Base-by-base conservation (phyloP, 441 rosid species). In the Jatropha multifida region DNA sequence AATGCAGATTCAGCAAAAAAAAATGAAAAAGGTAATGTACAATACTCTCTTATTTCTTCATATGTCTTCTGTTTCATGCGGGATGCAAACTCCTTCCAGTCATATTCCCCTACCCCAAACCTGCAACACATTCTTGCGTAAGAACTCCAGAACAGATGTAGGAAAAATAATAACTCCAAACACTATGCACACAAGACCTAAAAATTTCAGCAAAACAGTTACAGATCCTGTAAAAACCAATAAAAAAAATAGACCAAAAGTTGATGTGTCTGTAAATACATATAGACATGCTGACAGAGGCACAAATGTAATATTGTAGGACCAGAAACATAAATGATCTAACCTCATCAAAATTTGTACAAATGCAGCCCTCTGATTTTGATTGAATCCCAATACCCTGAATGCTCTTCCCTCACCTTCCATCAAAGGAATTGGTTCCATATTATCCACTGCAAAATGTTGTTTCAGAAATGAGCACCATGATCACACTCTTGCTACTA, bases 331-430 rank as follows among this genome's bases (percentile, higher is more conserved):
- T 65, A 55, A 27, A 14, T 52, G 46, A 74, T 37, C 76, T 73
- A 73, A 96, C 98, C 99, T 91, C 98, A 94, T 94, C 83, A 96
- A 75, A 66, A 93, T 85, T 83, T 94, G 97, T 18, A 96, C 96
- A 88, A 96, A 94, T 32, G 90, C 89, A 68, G 96, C 97, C 84
- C 99, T 92, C 87, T 94, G 98, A 77, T 86, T 96, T 80, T 91
- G 98, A 82, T 89, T 94, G 87, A 94, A 96, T 63, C 99, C 98
- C 62, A 96, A 79, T 37, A 96, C 98, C 84, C 92, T 87, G 78
- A 96, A 94, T 63, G 99, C 90, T 74, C 91, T 89, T 77, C 99
- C 99, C 81, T 94, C 99, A 69, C 99, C 98, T 86, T 96, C 99
- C 98, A 94, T 96, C 80, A 96, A 80, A 75, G 99, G 98, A 84